These are phyloP conservation scores for Syzygium grande DNA, from an alignment of 345 rosid genomes.

Conservation along the genomic window DNA sequence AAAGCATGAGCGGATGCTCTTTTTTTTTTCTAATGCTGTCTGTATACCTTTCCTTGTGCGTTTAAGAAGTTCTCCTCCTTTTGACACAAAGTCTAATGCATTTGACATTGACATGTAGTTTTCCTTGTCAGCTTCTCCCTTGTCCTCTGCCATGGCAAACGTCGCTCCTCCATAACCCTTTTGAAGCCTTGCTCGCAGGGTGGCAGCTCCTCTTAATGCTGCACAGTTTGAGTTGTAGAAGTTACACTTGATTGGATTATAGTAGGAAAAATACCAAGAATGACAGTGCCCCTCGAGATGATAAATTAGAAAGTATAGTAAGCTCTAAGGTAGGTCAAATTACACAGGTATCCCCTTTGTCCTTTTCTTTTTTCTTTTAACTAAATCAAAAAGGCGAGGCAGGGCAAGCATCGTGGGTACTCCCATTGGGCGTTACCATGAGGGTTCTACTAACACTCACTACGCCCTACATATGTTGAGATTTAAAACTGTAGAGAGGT, in stretches of 20 bases:
- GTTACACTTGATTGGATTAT: neutral
- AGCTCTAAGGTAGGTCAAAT: neutral
- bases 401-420: neutral
- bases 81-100: conserved; percentile 55
- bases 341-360: neutral
- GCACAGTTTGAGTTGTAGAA: conserved; percentile 1
- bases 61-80: conserved; percentile 89
- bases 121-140: conserved; percentile 38
- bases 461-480: neutral
- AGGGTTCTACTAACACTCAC: neutral
- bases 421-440: neutral
- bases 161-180: conserved; percentile 39
- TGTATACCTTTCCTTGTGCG: conserved; percentile 91
- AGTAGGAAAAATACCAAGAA: neutral
- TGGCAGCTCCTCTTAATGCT: conserved; percentile 83
- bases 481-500: neutral
- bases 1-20: neutral
- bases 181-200: conserved; percentile 64
- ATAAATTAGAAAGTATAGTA: neutral
- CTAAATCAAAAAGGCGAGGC: neutral
- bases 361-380: neutral
- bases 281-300: neutral
- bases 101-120: conserved; percentile 31
- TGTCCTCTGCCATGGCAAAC: conserved; percentile 34
- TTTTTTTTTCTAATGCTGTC: neutral